Evolutionary conservation across 176 grass and related monocot genomes (phyloP), one percentile per base, ranked within the genome.

Genomic region (Poa pratensis): DNA sequence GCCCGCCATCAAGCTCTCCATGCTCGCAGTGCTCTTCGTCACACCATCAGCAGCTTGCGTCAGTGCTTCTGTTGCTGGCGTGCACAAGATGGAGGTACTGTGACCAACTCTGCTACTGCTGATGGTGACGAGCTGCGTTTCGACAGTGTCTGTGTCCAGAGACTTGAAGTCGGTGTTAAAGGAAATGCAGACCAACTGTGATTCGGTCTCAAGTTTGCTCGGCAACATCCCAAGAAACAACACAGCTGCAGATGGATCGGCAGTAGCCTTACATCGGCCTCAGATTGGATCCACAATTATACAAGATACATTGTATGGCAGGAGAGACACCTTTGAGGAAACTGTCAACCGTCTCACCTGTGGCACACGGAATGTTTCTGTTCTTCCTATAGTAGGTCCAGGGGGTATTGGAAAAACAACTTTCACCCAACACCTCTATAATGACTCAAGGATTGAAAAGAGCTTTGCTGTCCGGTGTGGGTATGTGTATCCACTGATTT

Each of bases 381-480:
- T 69, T 69, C 66, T 69, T 69, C 66, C 66, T 12, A 40, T 42
- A 69, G 66, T 69, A 40, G 66, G 66, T 3, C 66, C 34, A 0
- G 66, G 66, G 34, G 66, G 66, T 39, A 69, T 69, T 69, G 65
- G 65, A 5, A 69, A 69, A 34, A 69, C 65, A 69, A 69, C 65
- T 37, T 69, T 69, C 34, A 39, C 65, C 17, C 18, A 69, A 10
- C 19, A 2, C 10, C 23, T 24, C 1, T 61, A 61, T 61, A 61
- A 61, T 61, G 58, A 61, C 14, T 3, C 0, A 0, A 61, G 58
- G 23, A 11, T 1, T 61, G 1, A 69, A 42, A 11, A 40, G 0
- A 18, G 42, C 34, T 69, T 69, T 6, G 2, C n/a, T 12, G 35
- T 69, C 35, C 11, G 0, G 66, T 69, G 1, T 69, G 35, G 66